These are phyloP conservation scores for Asterophora lycoperdoides DNA, from an alignment of 768 basidiomycete species.

Conservation along the genomic window DNA sequence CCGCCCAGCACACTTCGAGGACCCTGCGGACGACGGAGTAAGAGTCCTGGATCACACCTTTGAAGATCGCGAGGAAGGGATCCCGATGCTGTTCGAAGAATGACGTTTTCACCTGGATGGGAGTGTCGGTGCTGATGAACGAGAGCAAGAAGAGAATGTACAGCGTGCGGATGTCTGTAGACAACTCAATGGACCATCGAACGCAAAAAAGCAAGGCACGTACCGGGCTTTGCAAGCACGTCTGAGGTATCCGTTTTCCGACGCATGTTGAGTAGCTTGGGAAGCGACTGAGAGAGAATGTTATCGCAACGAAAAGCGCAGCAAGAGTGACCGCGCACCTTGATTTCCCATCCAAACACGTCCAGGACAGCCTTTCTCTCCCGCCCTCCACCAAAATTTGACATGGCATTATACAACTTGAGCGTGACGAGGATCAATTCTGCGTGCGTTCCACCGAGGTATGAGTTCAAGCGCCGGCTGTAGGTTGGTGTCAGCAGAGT, in stretches of 20 bases:
- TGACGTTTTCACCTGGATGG: slow-evolving; percentile 50
- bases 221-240: slow-evolving; percentile 55
- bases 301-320: neutral
- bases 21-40: slow-evolving; percentile 57
- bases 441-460: slow-evolving; percentile 56
- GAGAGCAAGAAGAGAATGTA: slow-evolving; percentile 72
- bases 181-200: slow-evolving; percentile 8
- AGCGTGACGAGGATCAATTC: slow-evolving; percentile 65
- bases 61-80: slow-evolving; percentile 64
- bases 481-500: slow-evolving; percentile 52
- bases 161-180: slow-evolving; percentile 74
- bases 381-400: slow-evolving; percentile 59
- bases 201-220: slow-evolving; percentile 9
- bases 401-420: slow-evolving; percentile 59
- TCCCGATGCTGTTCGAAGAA: slow-evolving; percentile 74
- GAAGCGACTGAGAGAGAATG: slow-evolving; percentile 45
- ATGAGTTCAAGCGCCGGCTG: slow-evolving; percentile 55
- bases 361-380: slow-evolving; percentile 64
- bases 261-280: slow-evolving; percentile 68
- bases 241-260: slow-evolving; percentile 44
- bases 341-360: slow-evolving; percentile 74
- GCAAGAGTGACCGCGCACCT: slow-evolving; percentile 37
- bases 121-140: slow-evolving; percentile 50
- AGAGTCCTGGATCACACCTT: slow-evolving; percentile 63
- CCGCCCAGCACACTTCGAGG: slow-evolving; percentile 72